phyloP scores from a whole-genome alignment of 768 basidiomycete genomes.

The Collybia sordida region DNA sequence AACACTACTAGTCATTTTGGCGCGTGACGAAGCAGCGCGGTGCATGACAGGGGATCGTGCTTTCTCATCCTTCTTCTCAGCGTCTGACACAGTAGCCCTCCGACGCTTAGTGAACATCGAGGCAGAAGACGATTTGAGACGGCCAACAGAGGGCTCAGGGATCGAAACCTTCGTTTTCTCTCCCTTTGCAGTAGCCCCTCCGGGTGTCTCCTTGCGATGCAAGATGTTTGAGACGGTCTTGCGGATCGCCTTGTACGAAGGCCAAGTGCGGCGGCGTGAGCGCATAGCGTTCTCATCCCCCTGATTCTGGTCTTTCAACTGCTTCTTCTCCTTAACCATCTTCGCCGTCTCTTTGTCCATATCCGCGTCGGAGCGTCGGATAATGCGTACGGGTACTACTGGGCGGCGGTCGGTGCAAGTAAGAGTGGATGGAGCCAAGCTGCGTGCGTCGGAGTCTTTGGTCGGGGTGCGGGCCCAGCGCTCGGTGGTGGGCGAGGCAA shows the following conservation, averaged over 20 bases:
- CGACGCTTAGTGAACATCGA: conserved; percentile 8
- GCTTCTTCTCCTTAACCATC: not conserved
- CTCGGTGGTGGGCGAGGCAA: conserved; percentile 1
- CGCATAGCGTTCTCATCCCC: not conserved
- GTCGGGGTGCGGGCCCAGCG: conserved; percentile 3
- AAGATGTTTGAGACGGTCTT: conserved; percentile 15
- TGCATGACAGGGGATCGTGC: not conserved
- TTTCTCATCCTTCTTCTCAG: not conserved
- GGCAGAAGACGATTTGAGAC: conserved; percentile 12
- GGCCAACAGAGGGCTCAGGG: not conserved
- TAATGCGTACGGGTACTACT: conserved; percentile 5
- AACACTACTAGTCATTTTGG: not conserved
- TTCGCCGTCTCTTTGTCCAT: not conserved
- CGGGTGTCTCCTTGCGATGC: conserved; percentile 7
- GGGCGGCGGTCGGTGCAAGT: conserved; percentile 2
- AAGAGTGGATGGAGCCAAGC: conserved; percentile 1
- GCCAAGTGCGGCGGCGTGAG: conserved; percentile 10
- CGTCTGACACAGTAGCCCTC: conserved; percentile 2
- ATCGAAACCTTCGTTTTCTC: not conserved
- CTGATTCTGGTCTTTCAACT: not conserved
- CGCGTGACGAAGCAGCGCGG: not conserved
- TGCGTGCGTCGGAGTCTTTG: conserved; percentile 4
- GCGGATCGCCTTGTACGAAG: conserved; percentile 12
- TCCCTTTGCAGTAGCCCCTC: not conserved
- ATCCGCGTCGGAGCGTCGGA: conserved; percentile 8